Percentiles rank a stretch among this genome's conserved stretches.
Evolutionary conservation across 179 eudicot genomes (phyloP).

Genomic region (Silene coronaria): DNA sequence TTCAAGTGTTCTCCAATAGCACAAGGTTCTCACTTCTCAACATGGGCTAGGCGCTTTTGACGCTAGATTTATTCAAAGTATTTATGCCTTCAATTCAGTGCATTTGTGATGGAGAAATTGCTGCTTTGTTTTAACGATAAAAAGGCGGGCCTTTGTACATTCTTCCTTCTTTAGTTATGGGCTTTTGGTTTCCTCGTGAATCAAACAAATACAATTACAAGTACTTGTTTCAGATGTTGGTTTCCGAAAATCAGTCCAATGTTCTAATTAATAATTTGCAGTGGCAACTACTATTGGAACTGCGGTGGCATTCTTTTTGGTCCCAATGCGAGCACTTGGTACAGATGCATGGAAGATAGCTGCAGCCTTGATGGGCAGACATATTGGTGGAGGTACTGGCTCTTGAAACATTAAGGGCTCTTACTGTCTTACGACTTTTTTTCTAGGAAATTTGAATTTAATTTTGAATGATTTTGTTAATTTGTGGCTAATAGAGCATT

Average conservation of each 20-base stretch:
- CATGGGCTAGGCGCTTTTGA: not conserved
- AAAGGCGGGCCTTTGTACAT: not conserved
- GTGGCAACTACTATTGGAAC: constrained; percentile 80
- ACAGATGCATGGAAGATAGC: constrained; percentile 86
- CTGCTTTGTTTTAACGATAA: not conserved
- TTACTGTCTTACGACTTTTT: not conserved
- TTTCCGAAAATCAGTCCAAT: constrained; percentile 18
- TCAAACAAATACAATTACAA: not conserved
- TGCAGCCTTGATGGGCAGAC: constrained; percentile 85
- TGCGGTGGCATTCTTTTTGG: constrained; percentile 57
- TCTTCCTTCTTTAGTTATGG: not conserved
- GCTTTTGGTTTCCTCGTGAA: not conserved
- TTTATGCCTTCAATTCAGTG: not conserved
- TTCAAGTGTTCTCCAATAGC: not conserved
- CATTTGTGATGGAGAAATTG: not conserved
- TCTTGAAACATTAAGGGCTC: constrained; percentile 8
- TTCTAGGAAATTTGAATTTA: not conserved
- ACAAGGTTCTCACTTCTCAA: not conserved
- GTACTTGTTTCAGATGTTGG: not conserved
- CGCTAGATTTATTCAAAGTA: not conserved
- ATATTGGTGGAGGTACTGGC: constrained; percentile 75
- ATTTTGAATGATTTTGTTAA: not conserved
- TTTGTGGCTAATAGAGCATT: not conserved
- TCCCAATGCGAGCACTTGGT: constrained; percentile 83
- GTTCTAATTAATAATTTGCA: constrained; percentile 24